Evolutionary conservation across 2,329 filamentous ascomycete genomes (phyloP).

Genomic region (Xylariaceae sp.): DNA sequence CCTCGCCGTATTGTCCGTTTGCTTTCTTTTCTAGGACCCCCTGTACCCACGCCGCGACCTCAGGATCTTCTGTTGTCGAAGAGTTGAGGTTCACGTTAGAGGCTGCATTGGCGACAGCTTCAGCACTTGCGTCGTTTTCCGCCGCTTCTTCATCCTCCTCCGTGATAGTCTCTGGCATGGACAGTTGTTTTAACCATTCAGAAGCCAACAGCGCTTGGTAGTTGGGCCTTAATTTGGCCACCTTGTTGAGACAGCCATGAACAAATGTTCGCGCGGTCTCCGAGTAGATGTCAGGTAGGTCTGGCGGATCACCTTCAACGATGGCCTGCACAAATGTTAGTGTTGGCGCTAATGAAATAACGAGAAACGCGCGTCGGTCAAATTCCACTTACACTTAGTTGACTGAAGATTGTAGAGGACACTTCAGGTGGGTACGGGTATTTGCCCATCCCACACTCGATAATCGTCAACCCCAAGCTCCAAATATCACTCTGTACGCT

Average conservation of each 20-base stretch:
- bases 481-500: conserved; percentile 98
- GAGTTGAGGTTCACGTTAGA: conserved; percentile 41
- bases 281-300: conserved; percentile 78
- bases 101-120: conserved; percentile 40
- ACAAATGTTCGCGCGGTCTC: conserved; percentile 83
- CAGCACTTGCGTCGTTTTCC: conserved; percentile 34
- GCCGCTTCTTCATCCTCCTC: conserved; percentile 35
- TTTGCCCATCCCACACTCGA: conserved; percentile 89
- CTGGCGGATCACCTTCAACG: conserved; percentile 92
- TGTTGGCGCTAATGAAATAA: background rate
- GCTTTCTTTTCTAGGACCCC: conserved; percentile 64
- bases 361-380: conserved; percentile 4
- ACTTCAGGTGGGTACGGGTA: conserved; percentile 98
- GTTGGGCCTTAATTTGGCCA: conserved; percentile 85
- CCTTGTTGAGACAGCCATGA: conserved; percentile 84
- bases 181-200: conserved; percentile 75
- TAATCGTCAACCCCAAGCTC: conserved; percentile 90
- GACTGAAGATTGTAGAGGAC: conserved; percentile 97
- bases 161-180: conserved; percentile 57
- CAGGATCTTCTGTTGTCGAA: conserved; percentile 61
- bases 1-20: conserved; percentile 47
- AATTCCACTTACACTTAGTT: conserved; percentile 76
- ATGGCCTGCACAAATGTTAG: conserved; percentile 65
- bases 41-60: conserved; percentile 84
- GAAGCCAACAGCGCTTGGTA: conserved; percentile 88